Base-by-base conservation (phyloP, 139 green algal species). In the Ulvella scutata region DNA sequence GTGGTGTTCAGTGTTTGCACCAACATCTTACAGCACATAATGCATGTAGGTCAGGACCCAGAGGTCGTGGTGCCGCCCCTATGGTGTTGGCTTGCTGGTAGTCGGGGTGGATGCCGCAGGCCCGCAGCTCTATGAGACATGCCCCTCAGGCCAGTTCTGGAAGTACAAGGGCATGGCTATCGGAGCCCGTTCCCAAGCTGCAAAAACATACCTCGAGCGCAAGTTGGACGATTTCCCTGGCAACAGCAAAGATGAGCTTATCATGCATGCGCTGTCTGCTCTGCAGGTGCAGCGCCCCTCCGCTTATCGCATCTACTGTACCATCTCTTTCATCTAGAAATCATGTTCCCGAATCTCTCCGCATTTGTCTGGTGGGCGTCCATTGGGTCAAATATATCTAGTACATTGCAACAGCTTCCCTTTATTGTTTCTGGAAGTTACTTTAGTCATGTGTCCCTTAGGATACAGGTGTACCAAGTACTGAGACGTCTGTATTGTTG, bases 141-240 rank as follows among this genome's bases (percentile, higher is more conserved):
- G 94, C 83, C 94, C 94, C 33, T 93, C 84, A 0, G 94, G 94
- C 62, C 97, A 98, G 79, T 98, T 90, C 84, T 98, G 91, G 37
- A 95, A 99, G 77, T 98, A 97, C 87, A 91, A 93, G 77, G 94
- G 93, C 6, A 94, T 96, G 77, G 94, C 94, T 38, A 98, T 98
- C 67, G 94, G 94, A 1, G 86, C 89, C 3, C 82, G 94, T 9
- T 97, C 93, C 28, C 94, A 95, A 87, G 92, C 94, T 26, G 88
- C 94, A 37, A 95, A 94, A 82, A 98, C 94, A 3, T 98, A 98
- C 81, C 77, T 98, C 43, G 94, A 98, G 83, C 89, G 92, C 81
- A 89, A 94, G 44, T 96, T 90, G 73, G 92, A 98, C 76, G 59
- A 51, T 2, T 98, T 98, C 82, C 77, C 72, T 0, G 43, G 35